Base-by-base conservation (phyloP, 1,284 basidiomycete genomes). In the Heterobasidion annosum region DNA sequence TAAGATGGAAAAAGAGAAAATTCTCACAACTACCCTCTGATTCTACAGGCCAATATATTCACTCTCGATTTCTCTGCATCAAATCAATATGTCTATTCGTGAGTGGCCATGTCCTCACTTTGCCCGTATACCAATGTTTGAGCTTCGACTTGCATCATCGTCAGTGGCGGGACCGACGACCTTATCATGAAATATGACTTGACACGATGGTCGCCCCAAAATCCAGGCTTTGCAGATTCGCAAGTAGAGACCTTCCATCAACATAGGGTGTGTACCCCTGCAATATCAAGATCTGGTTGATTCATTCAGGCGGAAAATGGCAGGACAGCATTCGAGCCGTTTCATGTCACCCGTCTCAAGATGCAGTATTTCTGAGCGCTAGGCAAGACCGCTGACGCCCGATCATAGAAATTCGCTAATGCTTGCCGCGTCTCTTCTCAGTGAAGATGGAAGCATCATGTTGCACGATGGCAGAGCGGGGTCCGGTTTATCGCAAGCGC, bases 391-490 rank as follows among this genome's bases (percentile, higher is more conserved):
- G 32, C 34, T 34, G 25, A 56, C 55, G 45, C 6, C 25, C 25
- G 4, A 25, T 25, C 25, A 25, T 25, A 3, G 25, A 25, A 25
- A n/a, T 12, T 48, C 7, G n/a, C n/a, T n/a, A 50, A 34, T 48
- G 46, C 15, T 18, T 40, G 57, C 16, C 16, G 49, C 42, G 50
- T 52, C 34, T 46, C 44, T 56, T 47, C 57, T 37, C 51, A 82
- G 87, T 58, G 82, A 88, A 64, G 85, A 88, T 61, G 88, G 88
- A 0, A 71, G 73, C 44, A 74, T 90, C 51, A 63, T 82, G 34
- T 69, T 79, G 45, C 78, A 85, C 58, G 87, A 90, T 62, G 63
- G 67, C 33, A 70, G 78, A 51, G 68, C 65, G 25, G 65, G 65
- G 60, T 65, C 55, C 51, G 65, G 60, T 54, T 59, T 62, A 56